Conservation (phyloP, 768 basidiomycete genomes). For the Mrakia gelida region DNA sequence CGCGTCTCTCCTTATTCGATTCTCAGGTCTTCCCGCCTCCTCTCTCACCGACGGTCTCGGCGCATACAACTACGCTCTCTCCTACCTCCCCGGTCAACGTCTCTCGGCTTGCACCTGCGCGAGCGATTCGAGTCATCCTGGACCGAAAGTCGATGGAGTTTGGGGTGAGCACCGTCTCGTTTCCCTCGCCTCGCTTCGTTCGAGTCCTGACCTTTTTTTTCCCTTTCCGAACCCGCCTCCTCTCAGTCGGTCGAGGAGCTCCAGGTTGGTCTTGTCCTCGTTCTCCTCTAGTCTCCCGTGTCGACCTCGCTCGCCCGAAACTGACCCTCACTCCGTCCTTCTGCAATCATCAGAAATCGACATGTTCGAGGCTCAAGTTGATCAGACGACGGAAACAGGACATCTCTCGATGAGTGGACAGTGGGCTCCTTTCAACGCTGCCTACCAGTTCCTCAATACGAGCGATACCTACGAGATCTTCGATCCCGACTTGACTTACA, state of each 20-base stretch:
- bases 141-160: constrained; percentile 70
- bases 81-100: constrained; percentile 76
- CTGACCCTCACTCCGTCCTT: neutral
- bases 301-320: neutral
- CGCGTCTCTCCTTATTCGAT: neutral
- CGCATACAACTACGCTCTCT: constrained; percentile 55
- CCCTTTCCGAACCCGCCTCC: neutral
- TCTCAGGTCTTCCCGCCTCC: constrained; percentile 52
- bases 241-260: neutral
- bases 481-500: neutral
- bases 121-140: constrained; percentile 74
- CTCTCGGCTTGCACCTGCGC: constrained; percentile 83
- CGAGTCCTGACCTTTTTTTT: neutral
- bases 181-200: neutral
- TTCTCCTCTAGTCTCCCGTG: neutral
- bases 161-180: constrained; percentile 46
- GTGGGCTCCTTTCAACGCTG: constrained; percentile 63
- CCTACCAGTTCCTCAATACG: constrained; percentile 49
- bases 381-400: constrained; percentile 42
- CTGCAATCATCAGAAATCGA: constrained; percentile 46
- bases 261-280: neutral
- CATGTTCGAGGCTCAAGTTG: constrained; percentile 73
- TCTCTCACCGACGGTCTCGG: constrained; percentile 58
- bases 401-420: constrained; percentile 81
- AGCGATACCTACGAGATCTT: neutral